phyloP scores from a whole-genome alignment of 768 basidiomycete genomes.

The Termitomyces sp. region DNA sequence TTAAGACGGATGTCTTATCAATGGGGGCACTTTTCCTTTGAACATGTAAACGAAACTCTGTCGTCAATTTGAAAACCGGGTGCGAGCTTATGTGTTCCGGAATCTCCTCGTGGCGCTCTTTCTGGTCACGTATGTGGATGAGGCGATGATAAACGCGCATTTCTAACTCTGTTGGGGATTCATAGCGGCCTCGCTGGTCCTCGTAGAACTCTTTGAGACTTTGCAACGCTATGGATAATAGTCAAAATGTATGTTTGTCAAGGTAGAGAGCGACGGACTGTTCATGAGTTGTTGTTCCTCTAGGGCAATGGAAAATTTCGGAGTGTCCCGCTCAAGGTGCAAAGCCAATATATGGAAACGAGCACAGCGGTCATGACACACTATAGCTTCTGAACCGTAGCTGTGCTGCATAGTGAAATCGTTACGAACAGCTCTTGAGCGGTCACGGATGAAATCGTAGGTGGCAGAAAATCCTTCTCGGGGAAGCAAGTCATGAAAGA shows the following conservation, averaged over 20 bases:
- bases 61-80: slow-evolving; percentile 81
- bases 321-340: slow-evolving; percentile 58
- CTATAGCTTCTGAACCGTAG: slow-evolving; percentile 73
- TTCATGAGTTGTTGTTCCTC: slow-evolving; percentile 93
- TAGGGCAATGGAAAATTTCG: slow-evolving; percentile 60
- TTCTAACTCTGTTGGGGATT: slow-evolving; percentile 86
- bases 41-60: slow-evolving; percentile 75
- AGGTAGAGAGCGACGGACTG: slow-evolving; percentile 48
- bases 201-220: slow-evolving; percentile 93
- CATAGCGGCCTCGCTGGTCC: slow-evolving; percentile 66
- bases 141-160: slow-evolving; percentile 96
- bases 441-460: slow-evolving; percentile 87
- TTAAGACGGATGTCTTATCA: slow-evolving; percentile 59
- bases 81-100: slow-evolving; percentile 64
- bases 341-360: slow-evolving; percentile 89
- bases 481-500: slow-evolving; percentile 80
- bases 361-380: slow-evolving; percentile 91
- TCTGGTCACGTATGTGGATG: slow-evolving; percentile 85
- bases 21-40: slow-evolving; percentile 79
- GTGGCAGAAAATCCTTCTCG: slow-evolving; percentile 67
- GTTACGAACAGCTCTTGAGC: slow-evolving; percentile 84
- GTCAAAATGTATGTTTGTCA: not conserved
- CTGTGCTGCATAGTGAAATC: slow-evolving; percentile 95
- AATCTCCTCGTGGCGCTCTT: slow-evolving; percentile 71
- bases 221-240: slow-evolving; percentile 64